phyloP scores from a whole-genome alignment of 1,284 basidiomycete species.

The Boletus semigastroideus region DNA sequence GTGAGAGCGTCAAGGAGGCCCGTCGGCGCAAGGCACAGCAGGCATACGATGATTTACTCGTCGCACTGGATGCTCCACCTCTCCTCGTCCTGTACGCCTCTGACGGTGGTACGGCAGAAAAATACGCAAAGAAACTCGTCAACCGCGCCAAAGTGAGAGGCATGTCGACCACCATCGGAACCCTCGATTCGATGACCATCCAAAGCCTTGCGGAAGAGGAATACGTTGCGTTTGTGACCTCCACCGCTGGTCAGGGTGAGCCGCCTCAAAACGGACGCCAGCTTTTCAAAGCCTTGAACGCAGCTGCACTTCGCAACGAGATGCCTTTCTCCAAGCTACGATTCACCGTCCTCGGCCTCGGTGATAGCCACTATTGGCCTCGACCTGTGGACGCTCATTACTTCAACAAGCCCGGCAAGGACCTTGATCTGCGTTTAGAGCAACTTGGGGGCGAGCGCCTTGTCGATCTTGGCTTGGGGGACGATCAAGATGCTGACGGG shows the following conservation, averaged over 20 bases:
- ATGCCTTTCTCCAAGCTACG: conserved; percentile 61
- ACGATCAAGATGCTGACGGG: conserved; percentile 98
- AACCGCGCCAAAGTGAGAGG: conserved; percentile 86
- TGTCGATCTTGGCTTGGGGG: conserved; percentile 80
- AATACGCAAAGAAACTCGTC: conserved; percentile 88
- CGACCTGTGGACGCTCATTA: conserved; percentile 94
- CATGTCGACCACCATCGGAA: conserved; percentile 70
- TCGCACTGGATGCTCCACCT: conserved; percentile 87
- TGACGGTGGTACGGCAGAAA: conserved; percentile 94
- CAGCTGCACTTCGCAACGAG: conserved; percentile 58
- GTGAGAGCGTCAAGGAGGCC: conserved; percentile 81
- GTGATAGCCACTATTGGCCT: conserved; percentile 99
- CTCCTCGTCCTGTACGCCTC: conserved; percentile 90
- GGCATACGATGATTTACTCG: conserved; percentile 85
- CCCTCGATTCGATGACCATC: conserved; percentile 78
- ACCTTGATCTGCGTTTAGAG: conserved; percentile 79
- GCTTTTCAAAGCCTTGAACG: conserved; percentile 85
- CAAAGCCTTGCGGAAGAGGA: conserved; percentile 76
- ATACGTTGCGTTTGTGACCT: conserved; percentile 87
- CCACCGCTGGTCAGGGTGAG: conserved; percentile 98
- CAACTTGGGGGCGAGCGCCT: conserved; percentile 77
- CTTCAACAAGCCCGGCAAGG: conserved; percentile 97
- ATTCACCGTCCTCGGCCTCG: conserved; percentile 91
- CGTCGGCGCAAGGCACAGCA: conserved; percentile 84
- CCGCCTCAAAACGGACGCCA: conserved; percentile 94